Evolutionary conservation across 495 filamentous ascomycete species (phyloP).

Genomic region (Aspergillus cristatus): DNA sequence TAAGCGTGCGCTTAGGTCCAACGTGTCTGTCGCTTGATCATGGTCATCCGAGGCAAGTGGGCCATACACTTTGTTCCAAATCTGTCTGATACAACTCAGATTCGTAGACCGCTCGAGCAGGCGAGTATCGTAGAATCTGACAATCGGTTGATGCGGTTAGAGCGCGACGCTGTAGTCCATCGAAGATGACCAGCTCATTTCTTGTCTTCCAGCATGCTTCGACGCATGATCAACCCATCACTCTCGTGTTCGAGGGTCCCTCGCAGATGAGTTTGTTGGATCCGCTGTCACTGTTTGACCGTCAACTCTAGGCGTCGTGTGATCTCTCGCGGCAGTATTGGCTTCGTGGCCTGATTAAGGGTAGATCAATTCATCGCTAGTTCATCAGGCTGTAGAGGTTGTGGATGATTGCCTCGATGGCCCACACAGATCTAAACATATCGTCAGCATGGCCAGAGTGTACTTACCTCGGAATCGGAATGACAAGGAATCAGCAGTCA

Average conservation of each 20-base stretch:
- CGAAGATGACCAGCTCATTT: too few species aligned
- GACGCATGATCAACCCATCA: too few species aligned
- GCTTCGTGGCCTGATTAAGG: conserved; percentile 65
- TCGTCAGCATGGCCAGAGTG: conserved; percentile 1
- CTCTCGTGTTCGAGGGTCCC: too few species aligned
- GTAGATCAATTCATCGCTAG: conserved; percentile 53
- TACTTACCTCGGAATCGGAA: too few species aligned
- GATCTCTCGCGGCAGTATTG: conserved; percentile 60
- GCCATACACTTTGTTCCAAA: conserved; percentile 71
- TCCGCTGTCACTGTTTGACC: conserved; percentile 57
- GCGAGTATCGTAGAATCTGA: too few species aligned
- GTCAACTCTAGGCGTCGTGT: conserved; percentile 44
- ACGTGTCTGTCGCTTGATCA: conserved; percentile 33
- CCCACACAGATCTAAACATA: conserved; percentile 43
- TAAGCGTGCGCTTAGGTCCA: conserved; percentile 57
- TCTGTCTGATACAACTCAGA: conserved; percentile 47
- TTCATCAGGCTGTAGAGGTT: conserved; percentile 56
- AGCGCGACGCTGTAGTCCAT: too few species aligned
- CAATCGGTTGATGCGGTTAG: too few species aligned
- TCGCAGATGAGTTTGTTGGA: conserved; percentile 45
- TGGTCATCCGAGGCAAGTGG: too few species aligned
- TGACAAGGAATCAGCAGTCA: too few species aligned
- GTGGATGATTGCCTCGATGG: conserved; percentile 65
- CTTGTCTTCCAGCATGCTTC: too few species aligned
- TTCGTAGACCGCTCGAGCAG: conserved; percentile 45